These are phyloP conservation scores for Colletotrichum costaricense DNA, from an alignment of 2,329 filamentous ascomycete species.

Conservation along the genomic window DNA sequence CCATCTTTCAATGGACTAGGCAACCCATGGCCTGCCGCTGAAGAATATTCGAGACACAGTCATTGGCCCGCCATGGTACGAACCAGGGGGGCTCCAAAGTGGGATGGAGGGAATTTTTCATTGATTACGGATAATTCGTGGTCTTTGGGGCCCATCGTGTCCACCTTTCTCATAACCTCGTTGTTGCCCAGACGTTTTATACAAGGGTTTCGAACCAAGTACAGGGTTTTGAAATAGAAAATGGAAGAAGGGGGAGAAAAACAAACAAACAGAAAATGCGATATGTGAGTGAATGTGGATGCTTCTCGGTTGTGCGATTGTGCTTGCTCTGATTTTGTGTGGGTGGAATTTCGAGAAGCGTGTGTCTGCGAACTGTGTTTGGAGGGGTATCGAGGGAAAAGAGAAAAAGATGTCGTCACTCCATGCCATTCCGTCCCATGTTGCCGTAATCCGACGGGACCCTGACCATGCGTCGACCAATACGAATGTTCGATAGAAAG, in stretches of 20 bases:
- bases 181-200: slow-evolving; percentile 25
- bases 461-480: slow-evolving; percentile 12
- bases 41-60: slow-evolving; percentile 31
- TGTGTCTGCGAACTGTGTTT: slow-evolving; percentile 16
- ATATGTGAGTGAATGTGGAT: slow-evolving; percentile 31
- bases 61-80: slow-evolving; percentile 28
- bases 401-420: slow-evolving; percentile 33
- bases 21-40: slow-evolving; percentile 33
- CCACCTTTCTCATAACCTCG: slow-evolving; percentile 34
- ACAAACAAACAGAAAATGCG: slow-evolving; percentile 3
- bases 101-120: slow-evolving; percentile 34
- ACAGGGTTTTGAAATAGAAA: slow-evolving; percentile 26
- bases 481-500: slow-evolving; percentile 8
- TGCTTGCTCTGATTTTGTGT: slow-evolving; percentile 14
- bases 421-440: slow-evolving; percentile 21
- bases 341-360: slow-evolving; percentile 10
- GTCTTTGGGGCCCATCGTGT: slow-evolving; percentile 30
- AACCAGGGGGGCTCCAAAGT: slow-evolving; percentile 29
- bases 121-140: slow-evolving; percentile 29
- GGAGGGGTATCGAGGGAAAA: slow-evolving; percentile 26
- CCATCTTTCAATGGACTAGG: slow-evolving; percentile 33
- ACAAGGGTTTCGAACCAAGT: slow-evolving; percentile 24
- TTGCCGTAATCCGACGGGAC: slow-evolving; percentile 31
- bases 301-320: slow-evolving; percentile 2
- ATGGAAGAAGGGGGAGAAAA: slow-evolving; percentile 1